phyloP scores from a whole-genome alignment of 192 early-diverging fungal species.

The Mortierella hygrophila region DNA sequence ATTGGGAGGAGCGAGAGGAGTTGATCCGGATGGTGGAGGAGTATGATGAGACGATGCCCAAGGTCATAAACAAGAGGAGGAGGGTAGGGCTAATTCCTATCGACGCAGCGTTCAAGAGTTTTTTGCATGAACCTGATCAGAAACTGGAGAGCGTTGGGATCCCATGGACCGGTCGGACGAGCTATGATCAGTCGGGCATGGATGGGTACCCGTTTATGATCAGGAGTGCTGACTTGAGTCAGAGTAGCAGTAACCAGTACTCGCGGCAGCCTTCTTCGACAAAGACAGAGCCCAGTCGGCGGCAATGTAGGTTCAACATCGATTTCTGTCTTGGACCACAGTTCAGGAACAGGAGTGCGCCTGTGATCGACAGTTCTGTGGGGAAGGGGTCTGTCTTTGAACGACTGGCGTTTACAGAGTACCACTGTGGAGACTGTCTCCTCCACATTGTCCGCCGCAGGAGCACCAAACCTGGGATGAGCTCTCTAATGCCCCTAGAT shows the following conservation, averaged over 20 bases:
- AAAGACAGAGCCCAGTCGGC: background rate
- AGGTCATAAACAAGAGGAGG: background rate
- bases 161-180: background rate
- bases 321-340: slow-evolving; percentile 45
- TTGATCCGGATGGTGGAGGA: slow-evolving; percentile 22
- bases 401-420: slow-evolving; percentile 43
- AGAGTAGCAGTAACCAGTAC: background rate
- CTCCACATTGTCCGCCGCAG: slow-evolving; percentile 28
- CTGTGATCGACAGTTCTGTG: background rate
- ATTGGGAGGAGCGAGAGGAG: slow-evolving; percentile 46
- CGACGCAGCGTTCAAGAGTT: background rate
- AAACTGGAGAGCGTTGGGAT: slow-evolving; percentile 7
- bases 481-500: slow-evolving; percentile 22
- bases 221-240: background rate
- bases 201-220: slow-evolving; percentile 51
- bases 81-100: background rate
- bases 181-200: slow-evolving; percentile 25
- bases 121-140: slow-evolving; percentile 10
- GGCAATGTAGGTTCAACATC: slow-evolving; percentile 32
- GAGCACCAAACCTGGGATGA: background rate
- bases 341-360: slow-evolving; percentile 21
- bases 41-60: background rate
- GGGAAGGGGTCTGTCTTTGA: slow-evolving; percentile 33
- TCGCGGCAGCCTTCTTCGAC: background rate
- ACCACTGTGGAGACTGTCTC: slow-evolving; percentile 55